Conservation (phyloP, 805 yeast genomes). For the Komagataella phaffii region DNA sequence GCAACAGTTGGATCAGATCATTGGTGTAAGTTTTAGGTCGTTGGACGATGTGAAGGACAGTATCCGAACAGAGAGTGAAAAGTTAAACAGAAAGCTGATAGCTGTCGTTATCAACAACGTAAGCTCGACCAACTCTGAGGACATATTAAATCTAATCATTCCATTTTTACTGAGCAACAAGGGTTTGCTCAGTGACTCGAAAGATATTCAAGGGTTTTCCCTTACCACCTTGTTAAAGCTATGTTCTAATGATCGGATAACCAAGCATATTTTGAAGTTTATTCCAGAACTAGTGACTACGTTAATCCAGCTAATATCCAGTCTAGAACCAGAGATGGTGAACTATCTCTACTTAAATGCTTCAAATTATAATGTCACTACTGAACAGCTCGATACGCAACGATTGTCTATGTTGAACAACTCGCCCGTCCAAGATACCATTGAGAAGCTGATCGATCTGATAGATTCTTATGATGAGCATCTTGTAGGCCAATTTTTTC, state of each 20-base stretch:
- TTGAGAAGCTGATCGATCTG: constrained; percentile 54
- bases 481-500: constrained; percentile 33
- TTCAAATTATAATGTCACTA: constrained; percentile 65
- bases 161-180: constrained; percentile 72
- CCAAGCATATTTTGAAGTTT: constrained; percentile 50
- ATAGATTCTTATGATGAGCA: constrained; percentile 27
- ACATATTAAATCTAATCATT: constrained; percentile 41
- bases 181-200: constrained; percentile 77
- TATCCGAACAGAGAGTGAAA: constrained; percentile 70
- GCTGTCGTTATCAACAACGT: constrained; percentile 30
- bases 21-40: constrained; percentile 80
- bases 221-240: constrained; percentile 61
- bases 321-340: constrained; percentile 81
- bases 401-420: constrained; percentile 59
- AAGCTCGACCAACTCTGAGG: constrained; percentile 24
- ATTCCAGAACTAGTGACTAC: constrained; percentile 59
- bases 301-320: constrained; percentile 61
- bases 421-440: constrained; percentile 83
- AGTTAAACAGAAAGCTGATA: constrained; percentile 54
- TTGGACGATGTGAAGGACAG: constrained; percentile 93
- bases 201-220: constrained; percentile 69
- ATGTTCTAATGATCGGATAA: constrained; percentile 19
- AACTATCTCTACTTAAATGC: constrained; percentile 84
- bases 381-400: constrained; percentile 63
- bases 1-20: constrained; percentile 44